Conservation (phyloP, 441 rosid species). For the Gossypium laxum region DNA sequence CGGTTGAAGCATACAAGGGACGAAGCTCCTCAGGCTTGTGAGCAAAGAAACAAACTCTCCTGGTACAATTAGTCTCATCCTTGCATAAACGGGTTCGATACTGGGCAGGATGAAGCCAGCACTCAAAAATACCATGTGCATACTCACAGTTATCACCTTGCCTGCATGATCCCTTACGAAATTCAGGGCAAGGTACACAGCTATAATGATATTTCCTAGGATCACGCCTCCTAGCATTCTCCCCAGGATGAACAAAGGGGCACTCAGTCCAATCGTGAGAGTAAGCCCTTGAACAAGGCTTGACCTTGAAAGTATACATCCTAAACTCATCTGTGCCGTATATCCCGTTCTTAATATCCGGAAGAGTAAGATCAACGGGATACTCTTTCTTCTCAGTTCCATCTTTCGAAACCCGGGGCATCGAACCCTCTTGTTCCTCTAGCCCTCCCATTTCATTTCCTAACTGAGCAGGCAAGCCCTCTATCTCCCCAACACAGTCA, state of each 20-base stretch:
- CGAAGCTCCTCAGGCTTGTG: slow-evolving; percentile 57
- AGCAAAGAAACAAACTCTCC: slow-evolving; percentile 67
- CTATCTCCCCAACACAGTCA: slow-evolving; percentile 16
- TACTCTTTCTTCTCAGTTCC: slow-evolving; percentile 51
- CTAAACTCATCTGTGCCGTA: slow-evolving; percentile 62
- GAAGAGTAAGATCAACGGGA: slow-evolving; percentile 51
- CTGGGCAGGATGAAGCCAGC: slow-evolving; percentile 80
- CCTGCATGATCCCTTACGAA: slow-evolving; percentile 56
- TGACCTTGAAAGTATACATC: slow-evolving; percentile 61
- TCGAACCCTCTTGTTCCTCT: slow-evolving; percentile 29
- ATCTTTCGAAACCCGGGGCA: slow-evolving; percentile 34
- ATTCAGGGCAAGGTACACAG: slow-evolving; percentile 69
- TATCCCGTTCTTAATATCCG: slow-evolving; percentile 52
- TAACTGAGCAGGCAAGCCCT: slow-evolving; percentile 20
- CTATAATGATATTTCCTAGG: slow-evolving; percentile 61
- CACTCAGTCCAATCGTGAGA: slow-evolving; percentile 79
- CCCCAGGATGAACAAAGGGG: slow-evolving; percentile 71
- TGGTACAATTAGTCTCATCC: slow-evolving; percentile 48
- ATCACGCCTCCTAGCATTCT: slow-evolving; percentile 70
- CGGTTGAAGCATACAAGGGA: slow-evolving; percentile 62
- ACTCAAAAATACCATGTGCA: slow-evolving; percentile 68
- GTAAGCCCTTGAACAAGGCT: slow-evolving; percentile 73
- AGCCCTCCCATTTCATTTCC: slow-evolving; percentile 24
- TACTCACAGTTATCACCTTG: slow-evolving; percentile 61
- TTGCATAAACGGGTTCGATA: slow-evolving; percentile 61